phyloP scores from a whole-genome alignment of 2,329 filamentous ascomycete genomes.

The Trichoderma atroviride region DNA sequence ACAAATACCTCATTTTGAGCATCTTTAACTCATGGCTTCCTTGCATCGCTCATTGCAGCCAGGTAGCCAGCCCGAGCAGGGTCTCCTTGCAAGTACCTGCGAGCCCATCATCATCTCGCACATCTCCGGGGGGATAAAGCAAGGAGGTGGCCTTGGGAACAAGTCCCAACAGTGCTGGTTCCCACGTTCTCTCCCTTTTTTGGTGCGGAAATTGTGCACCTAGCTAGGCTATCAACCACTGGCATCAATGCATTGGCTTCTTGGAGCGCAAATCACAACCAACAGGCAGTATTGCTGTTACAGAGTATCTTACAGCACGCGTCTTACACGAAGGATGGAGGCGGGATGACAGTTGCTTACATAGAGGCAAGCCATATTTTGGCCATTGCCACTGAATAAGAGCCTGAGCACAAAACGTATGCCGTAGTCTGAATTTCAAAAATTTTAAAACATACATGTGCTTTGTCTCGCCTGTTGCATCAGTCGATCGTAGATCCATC shows the following conservation, averaged over 20 bases:
- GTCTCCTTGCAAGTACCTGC: neutral
- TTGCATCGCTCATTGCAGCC: neutral
- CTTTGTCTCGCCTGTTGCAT: neutral
- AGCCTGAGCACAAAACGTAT: neutral
- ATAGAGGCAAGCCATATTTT: neutral
- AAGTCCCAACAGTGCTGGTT: neutral
- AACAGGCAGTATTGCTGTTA: slow-evolving; percentile 21
- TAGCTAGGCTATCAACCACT: slow-evolving; percentile 32
- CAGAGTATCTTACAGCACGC: neutral
- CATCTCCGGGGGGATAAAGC: neutral
- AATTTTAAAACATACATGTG: neutral
- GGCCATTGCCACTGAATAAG: neutral
- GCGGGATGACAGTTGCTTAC: neutral
- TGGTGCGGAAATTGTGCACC: neutral
- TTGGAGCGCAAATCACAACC: slow-evolving; percentile 38
- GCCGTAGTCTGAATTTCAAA: neutral
- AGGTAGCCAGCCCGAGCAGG: neutral
- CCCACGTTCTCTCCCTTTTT: neutral
- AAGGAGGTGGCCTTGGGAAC: neutral
- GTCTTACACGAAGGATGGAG: neutral
- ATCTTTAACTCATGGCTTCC: neutral
- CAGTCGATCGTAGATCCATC: neutral
- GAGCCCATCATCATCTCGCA: neutral
- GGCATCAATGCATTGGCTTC: slow-evolving; percentile 36
- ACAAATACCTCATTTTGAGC: neutral